Evolutionary conservation across 306 rosid genomes (phyloP).

Genomic region (Dryas octopetala): DNA sequence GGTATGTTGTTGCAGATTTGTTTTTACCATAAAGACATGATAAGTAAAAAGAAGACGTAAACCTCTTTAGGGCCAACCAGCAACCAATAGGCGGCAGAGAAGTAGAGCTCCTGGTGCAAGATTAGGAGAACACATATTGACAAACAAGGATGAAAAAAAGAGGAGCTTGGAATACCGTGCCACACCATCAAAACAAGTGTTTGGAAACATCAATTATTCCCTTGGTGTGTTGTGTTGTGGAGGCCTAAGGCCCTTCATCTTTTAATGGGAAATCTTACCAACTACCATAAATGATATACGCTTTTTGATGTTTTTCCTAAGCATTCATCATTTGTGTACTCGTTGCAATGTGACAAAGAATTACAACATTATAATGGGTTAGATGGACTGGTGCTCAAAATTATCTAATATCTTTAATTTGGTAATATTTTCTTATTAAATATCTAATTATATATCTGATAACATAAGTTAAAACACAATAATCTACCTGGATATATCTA

Average conservation of each 20-base stretch:
- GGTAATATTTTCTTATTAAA: no score
- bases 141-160: neutral
- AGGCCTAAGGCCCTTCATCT: slow-evolving; percentile 14
- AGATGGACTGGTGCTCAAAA: neutral
- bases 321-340: slow-evolving; percentile 15
- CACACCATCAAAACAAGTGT: slow-evolving; percentile 25
- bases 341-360: slow-evolving; percentile 6
- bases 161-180: slow-evolving; percentile 33
- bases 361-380: neutral
- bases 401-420: no score
- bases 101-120: slow-evolving; percentile 33
- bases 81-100: slow-evolving; percentile 24
- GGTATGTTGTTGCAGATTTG: neutral
- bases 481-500: no score
- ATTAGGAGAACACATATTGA: slow-evolving; percentile 20
- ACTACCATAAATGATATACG: slow-evolving; percentile 14
- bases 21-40: slow-evolving; percentile 22
- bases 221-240: slow-evolving; percentile 23
- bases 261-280: slow-evolving; percentile 20
- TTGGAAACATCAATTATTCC: slow-evolving; percentile 42
- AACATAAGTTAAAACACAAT: no score
- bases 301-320: neutral
- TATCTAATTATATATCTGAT: no score
- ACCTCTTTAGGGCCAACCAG: slow-evolving; percentile 56
- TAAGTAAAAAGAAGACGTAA: slow-evolving; percentile 13